phyloP scores from a whole-genome alignment of 352 stramenopile species.

The Phytophthora foliorum region DNA sequence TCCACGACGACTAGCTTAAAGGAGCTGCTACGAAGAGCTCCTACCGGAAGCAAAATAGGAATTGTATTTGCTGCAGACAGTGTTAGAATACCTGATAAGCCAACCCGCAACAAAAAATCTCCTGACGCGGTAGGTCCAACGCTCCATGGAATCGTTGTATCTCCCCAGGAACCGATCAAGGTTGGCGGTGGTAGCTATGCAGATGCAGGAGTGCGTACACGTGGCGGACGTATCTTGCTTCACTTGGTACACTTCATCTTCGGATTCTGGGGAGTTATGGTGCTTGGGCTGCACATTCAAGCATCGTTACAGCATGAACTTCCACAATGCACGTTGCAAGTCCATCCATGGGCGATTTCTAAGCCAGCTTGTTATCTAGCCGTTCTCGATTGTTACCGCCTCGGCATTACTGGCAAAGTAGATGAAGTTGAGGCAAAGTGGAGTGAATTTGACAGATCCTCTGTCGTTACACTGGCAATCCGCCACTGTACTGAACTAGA shows the following conservation, averaged over 20 bases:
- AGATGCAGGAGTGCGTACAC: neutral
- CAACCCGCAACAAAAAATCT: neutral
- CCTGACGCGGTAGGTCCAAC: neutral
- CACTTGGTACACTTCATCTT: conserved; percentile 8
- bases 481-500: conserved; percentile 37
- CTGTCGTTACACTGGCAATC: conserved; percentile 35
- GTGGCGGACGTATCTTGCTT: neutral
- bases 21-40: conserved; percentile 9
- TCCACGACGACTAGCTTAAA: conserved; percentile 23
- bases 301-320: conserved; percentile 15
- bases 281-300: conserved; percentile 23
- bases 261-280: conserved; percentile 11
- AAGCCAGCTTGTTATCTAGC: conserved; percentile 40
- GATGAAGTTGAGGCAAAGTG: conserved; percentile 19
- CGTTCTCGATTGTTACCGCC: conserved; percentile 33
- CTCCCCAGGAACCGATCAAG: neutral
- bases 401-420: conserved; percentile 15
- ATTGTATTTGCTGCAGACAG: conserved; percentile 6
- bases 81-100: conserved; percentile 12
- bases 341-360: conserved; percentile 35
- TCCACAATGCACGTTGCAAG: conserved; percentile 23
- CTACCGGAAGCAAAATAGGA: neutral
- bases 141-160: conserved; percentile 10
- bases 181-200: conserved; percentile 4
- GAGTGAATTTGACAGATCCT: conserved; percentile 28